phyloP scores from a whole-genome alignment of 345 rosid genomes.

The Noccaea caerulescens region DNA sequence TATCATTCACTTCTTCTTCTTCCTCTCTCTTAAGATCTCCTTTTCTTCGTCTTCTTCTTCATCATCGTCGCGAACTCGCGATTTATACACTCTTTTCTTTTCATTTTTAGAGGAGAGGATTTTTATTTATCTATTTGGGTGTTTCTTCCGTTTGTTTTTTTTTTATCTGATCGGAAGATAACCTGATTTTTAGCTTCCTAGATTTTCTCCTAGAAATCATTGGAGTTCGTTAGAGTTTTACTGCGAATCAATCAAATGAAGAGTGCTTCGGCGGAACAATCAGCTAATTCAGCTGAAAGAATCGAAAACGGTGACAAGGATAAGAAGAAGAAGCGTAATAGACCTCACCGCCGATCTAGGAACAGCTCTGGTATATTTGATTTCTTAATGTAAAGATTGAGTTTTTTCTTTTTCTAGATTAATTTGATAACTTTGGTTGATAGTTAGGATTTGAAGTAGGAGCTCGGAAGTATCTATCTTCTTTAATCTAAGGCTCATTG shows the following conservation, averaged over 20 bases:
- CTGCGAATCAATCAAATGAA: constrained; percentile 44
- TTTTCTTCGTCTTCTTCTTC: background rate
- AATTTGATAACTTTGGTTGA: background rate
- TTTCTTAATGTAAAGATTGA: background rate
- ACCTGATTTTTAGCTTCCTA: constrained; percentile 23
- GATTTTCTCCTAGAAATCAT: background rate
- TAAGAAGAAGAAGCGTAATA: constrained; percentile 64
- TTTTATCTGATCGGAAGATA: constrained; percentile 63
- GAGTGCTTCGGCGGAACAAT: constrained; percentile 46
- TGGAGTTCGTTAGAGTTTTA: background rate
- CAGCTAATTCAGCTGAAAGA: constrained; percentile 49
- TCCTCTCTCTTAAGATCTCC: constrained; percentile 15
- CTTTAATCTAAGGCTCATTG: no score
- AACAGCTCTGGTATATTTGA: constrained; percentile 47
- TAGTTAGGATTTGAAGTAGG: constrained; percentile 1
- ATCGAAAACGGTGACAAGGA: constrained; percentile 69
- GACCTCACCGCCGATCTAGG: constrained; percentile 71
- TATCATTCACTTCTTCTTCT: background rate
- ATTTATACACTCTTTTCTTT: background rate
- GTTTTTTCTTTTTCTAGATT: background rate
- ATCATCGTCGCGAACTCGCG: background rate
- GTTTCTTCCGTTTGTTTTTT: constrained; percentile 54
- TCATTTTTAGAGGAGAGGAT: background rate
- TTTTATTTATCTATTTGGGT: background rate
- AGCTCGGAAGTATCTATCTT: no score